Evolutionary conservation across 2,329 filamentous ascomycete species (phyloP).

Genomic region (Fusarium sp.): DNA sequence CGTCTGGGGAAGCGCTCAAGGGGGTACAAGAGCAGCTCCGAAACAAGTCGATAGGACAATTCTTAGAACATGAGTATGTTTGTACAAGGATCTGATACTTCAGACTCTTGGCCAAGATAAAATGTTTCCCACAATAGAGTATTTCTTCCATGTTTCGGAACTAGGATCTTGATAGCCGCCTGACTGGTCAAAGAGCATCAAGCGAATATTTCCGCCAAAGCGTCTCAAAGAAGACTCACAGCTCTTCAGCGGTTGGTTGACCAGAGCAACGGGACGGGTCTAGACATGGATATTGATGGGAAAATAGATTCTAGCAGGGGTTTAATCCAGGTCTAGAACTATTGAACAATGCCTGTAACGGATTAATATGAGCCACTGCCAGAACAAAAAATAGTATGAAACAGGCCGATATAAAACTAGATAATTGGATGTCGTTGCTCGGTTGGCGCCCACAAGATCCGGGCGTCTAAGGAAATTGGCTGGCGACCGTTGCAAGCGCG

Average conservation of each 20-base stretch:
- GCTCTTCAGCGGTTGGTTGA: constrained; percentile 18
- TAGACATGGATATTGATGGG: background rate
- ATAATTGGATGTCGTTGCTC: constrained; percentile 37
- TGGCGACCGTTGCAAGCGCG: constrained; percentile 41
- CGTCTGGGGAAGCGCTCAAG: constrained; percentile 38
- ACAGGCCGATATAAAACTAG: constrained; percentile 5
- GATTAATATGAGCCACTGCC: constrained; percentile 2
- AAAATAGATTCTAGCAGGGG: constrained; percentile 15
- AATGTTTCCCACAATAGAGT: constrained; percentile 8
- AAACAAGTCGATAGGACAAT: constrained; percentile 11
- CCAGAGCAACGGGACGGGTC: constrained; percentile 13
- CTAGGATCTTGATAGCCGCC: constrained; percentile 39
- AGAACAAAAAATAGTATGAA: constrained; percentile 19
- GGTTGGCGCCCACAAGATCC: constrained; percentile 28
- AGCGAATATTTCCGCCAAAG: constrained; percentile 4
- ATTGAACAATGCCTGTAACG: constrained; percentile 11
- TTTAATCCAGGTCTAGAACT: constrained; percentile 9
- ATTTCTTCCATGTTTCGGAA: constrained; percentile 29
- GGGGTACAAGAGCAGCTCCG: constrained; percentile 7
- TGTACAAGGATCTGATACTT: constrained; percentile 12
- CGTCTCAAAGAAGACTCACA: constrained; percentile 23
- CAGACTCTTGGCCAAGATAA: background rate
- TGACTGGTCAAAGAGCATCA: constrained; percentile 27
- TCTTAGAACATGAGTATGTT: constrained; percentile 1
- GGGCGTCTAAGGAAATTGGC: constrained; percentile 42